Evolutionary conservation across 2,329 filamentous ascomycete genomes (phyloP).

Genomic region (Zalaria obscura): DNA sequence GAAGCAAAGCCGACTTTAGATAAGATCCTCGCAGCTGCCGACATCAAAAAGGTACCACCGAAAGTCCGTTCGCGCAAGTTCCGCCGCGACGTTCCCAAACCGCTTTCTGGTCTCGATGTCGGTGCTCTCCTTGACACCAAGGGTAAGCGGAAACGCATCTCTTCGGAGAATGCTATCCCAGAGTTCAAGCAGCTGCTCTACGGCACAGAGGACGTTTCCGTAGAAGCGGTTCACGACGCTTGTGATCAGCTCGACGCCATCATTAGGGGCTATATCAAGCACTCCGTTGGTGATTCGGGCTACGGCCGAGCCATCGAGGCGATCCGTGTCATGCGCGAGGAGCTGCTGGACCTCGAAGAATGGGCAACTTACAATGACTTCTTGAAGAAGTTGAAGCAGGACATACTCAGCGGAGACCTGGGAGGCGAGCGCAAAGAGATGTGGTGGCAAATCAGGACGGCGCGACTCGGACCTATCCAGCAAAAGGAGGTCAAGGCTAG

Average conservation of each 20-base stretch:
- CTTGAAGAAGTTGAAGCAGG: slow-evolving; percentile 55
- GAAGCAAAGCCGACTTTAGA: slow-evolving; percentile 45
- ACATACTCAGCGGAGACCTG: slow-evolving; percentile 53
- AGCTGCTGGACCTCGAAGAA: slow-evolving; percentile 62
- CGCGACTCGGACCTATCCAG: slow-evolving; percentile 60
- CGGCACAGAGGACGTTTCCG: not conserved
- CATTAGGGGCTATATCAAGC: slow-evolving; percentile 51
- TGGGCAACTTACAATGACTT: slow-evolving; percentile 65
- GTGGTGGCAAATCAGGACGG: slow-evolving; percentile 60
- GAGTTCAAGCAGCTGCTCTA: slow-evolving; percentile 73
- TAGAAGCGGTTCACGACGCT: slow-evolving; percentile 47
- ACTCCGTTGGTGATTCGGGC: slow-evolving; percentile 60
- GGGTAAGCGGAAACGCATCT: slow-evolving; percentile 38
- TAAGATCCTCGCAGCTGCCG: slow-evolving; percentile 51
- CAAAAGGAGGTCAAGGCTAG: slow-evolving; percentile 47
- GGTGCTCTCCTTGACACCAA: slow-evolving; percentile 55
- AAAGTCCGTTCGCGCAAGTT: slow-evolving; percentile 59
- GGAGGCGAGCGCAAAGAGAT: slow-evolving; percentile 68
- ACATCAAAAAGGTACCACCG: slow-evolving; percentile 69
- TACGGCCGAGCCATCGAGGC: slow-evolving; percentile 66
- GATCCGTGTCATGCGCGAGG: slow-evolving; percentile 62
- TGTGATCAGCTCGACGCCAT: slow-evolving; percentile 62
- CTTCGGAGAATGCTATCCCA: slow-evolving; percentile 65
- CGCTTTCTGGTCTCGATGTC: slow-evolving; percentile 79
- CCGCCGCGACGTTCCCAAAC: slow-evolving; percentile 51